Evolutionary conservation across 805 yeast genomes (phyloP).

Genomic region (Spathaspora passalidarum): DNA sequence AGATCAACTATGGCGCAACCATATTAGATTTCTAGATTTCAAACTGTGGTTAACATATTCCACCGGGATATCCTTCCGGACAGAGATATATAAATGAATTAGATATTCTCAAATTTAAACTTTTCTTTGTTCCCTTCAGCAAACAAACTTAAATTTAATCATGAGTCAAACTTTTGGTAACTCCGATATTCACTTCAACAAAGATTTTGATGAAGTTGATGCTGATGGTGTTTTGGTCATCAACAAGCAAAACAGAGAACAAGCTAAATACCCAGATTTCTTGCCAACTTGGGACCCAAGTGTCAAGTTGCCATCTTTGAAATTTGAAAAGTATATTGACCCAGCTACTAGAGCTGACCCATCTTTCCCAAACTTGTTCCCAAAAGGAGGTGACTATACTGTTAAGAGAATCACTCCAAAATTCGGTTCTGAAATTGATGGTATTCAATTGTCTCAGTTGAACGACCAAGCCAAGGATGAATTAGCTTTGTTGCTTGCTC

Average conservation of each 20-base stretch:
- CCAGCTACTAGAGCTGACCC: conserved; percentile 70
- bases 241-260: conserved; percentile 34
- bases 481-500: conserved; percentile 64
- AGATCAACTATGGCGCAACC: neutral
- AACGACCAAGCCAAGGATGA: conserved; percentile 60
- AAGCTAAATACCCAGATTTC: conserved; percentile 49
- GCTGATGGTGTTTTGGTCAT: conserved; percentile 49
- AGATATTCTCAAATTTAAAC: neutral
- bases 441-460: conserved; percentile 57
- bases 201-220: conserved; percentile 49
- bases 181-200: conserved; percentile 48
- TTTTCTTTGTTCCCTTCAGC: neutral
- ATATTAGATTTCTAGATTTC: neutral
- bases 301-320: conserved; percentile 49
- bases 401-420: conserved; percentile 58
- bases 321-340: conserved; percentile 56
- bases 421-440: conserved; percentile 62
- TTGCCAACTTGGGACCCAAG: conserved; percentile 69
- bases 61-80: neutral
- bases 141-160: neutral
- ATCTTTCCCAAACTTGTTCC: conserved; percentile 49
- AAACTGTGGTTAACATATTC: neutral
- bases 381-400: conserved; percentile 22
- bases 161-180: conserved; percentile 40
- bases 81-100: neutral